Base-by-base conservation (phyloP, 371 early-diverging fungal species). In the Syncephalastrum racemosum region DNA sequence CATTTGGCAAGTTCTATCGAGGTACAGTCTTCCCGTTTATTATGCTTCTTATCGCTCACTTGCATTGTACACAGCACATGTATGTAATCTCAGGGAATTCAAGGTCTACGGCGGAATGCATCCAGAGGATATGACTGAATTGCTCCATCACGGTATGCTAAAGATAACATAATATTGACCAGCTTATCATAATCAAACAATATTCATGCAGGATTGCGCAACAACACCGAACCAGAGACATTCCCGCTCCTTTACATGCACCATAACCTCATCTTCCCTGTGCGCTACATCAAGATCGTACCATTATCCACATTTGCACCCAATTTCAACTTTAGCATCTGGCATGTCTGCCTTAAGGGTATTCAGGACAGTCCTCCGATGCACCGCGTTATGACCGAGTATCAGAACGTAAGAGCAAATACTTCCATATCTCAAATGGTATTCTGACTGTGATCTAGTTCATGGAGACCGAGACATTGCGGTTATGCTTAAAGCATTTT, bases 41-140 rank as follows among this genome's bases (percentile, higher is more conserved):
- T 18, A 41, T 31, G 27, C 22, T 7, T 27, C 20, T 36, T 3
- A 58, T 36, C 8, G 20, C 46, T 50, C 18, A 46, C 20, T 42
- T 42, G n/a, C 23, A 22, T 22, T 54, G n/a, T 56, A 47, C 23
- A 20, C 41, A 85, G 90, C 87, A 1, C 99, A 99, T 73, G 95
- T 96, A 14, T 98, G 97, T 75, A 99, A 97, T 66, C 68, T 99
- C 23, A 95, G 93, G 60, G 96, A 97, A 74, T 96, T 97, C 81
- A 95, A 93, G 68, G 89, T 98, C 7, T 95, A 71, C 68, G 95
- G 92, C 44, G 94, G 95, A 4, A 73, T 93, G 73, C 67, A 85
- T 2, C 82, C 83, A 19, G 84, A 88, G 53, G 84, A 89, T 61
- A 90, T 94, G 89, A 73, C 75, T 44, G 95, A 96, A 70, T 71